Evolutionary conservation across 129 eudicot genomes (phyloP), one percentile per base, ranked within the genome.

Genomic region (Cynara cardunculus): DNA sequence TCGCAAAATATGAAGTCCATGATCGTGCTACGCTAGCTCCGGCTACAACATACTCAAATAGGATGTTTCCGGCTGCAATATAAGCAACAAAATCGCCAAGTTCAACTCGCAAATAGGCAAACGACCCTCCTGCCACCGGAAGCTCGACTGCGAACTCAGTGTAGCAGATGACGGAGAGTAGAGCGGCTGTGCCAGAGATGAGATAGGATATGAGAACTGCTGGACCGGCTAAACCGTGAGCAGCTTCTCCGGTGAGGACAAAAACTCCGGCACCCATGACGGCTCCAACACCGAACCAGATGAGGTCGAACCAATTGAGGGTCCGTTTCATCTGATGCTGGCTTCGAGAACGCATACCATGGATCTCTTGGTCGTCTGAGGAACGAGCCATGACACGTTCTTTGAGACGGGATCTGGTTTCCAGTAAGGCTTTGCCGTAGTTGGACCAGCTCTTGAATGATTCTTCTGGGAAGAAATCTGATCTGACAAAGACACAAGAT

Each of bases 101-200:
- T 78, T 93, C 98, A 4, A 93, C 98, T 70, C 94, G 78, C 66
- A 93, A 73, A 56, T 93, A 93, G 2, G 98, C 94, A 75, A 90
- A 93, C 4, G 98, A 89, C 37, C 96, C 94, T 67, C 94, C 97
- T 1, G 98, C 96, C 31, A 93, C 92, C 0, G 98, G 98, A 76
- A 93, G 89, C 56, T 93, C 98, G 16, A 90, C 90, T 14, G 96
- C 86, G 22, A 93, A 93, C 61, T 93, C 96, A 0, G 96, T 86
- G 75, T 90, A 93, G 73, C 98, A 93, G 1, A 93, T 82, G 35
- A 93, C 98, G 5, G 98, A 89, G 34, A 93, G 91, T 83, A 93
- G 31, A 22, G 98, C 92, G 0, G 96, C 89, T 34, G 80, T 14
- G n/a, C 96, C 96, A 6, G 98, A 86, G 21, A 90, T 62, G 0